Evolutionary conservation across 257 asterid species (phyloP), one percentile per base, ranked within the genome.

Genomic region (Mentha longifolia): DNA sequence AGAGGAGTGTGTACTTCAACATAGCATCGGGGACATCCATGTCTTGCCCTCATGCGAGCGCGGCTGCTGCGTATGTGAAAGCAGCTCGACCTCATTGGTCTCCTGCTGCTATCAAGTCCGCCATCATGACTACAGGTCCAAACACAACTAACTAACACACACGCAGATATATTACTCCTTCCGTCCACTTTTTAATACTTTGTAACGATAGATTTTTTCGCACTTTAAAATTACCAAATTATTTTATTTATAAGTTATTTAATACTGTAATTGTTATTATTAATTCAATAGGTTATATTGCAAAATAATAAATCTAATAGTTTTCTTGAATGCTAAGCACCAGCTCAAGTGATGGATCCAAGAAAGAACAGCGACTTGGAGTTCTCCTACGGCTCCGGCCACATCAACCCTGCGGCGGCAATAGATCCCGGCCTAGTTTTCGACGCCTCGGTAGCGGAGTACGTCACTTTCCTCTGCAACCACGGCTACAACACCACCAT

Each of bases 1-100:
- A 59, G 3, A 58, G 78, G 70, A 39, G 6, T 33, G 43, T 52
- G 0, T 46, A 58, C 45, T 79, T 55, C 79, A 83, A 74, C 68
- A 77, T 83, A 56, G 73, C 73, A 13, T 83, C 87, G 1, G 87
- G 87, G 16, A 80, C 87, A 54, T 80, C 87, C 74, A 80, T 83
- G 85, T 77, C 85, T n/a, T 80, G 87, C 59, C 87, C 87, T 68
- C 87, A 83, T 42, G 85, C 83, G 10, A 83, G 79, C 35, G 87
- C 74, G 0, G 83, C 81, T 13, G 85, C 83, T 0, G 85, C 85
- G 30, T 75, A 50, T 7, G 83, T 83, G 14, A 83, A 80, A 70
- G 83, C 85, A n/a, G 79, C 47, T 51, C 62, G 78, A 14, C 85
- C 87, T 0, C 33, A 19, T 7, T 83, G 87, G 83, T 80, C 85